Conservation (phyloP, 345 rosid species). For the Xanthoceras sorbifolium region DNA sequence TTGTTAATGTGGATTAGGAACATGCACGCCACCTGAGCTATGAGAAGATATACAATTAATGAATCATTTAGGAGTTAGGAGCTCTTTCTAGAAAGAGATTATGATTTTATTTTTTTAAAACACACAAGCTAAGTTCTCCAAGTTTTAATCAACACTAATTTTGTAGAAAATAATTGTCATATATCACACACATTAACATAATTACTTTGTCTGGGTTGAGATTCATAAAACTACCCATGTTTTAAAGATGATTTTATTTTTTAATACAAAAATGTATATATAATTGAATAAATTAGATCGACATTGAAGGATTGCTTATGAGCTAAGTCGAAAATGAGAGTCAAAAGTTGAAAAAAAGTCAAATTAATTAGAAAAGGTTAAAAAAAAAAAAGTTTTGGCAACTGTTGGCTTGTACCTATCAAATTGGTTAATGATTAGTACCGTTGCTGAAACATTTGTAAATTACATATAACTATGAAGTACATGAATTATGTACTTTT, state of each 20-base stretch:
- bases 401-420: slow-evolving; percentile 57
- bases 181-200: background rate
- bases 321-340: background rate
- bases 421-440: slow-evolving; percentile 40
- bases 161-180: too few species aligned
- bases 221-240: background rate
- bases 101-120: too few species aligned
- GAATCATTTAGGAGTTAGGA: too few species aligned
- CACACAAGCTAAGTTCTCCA: too few species aligned
- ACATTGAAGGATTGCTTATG: background rate
- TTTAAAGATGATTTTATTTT: background rate
- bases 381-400: slow-evolving; percentile 1
- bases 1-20: too few species aligned
- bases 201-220: background rate
- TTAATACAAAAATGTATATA: background rate
- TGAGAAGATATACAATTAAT: too few species aligned
- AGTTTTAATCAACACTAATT: background rate
- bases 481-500: background rate
- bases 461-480: slow-evolving; percentile 15
- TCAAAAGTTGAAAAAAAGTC: background rate
- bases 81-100: too few species aligned
- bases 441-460: slow-evolving; percentile 33
- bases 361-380: background rate
- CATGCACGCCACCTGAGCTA: too few species aligned
- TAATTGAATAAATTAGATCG: background rate